Base-by-base conservation (phyloP, 2,329 filamentous ascomycete species). In the Dactylella cylindrospora region DNA sequence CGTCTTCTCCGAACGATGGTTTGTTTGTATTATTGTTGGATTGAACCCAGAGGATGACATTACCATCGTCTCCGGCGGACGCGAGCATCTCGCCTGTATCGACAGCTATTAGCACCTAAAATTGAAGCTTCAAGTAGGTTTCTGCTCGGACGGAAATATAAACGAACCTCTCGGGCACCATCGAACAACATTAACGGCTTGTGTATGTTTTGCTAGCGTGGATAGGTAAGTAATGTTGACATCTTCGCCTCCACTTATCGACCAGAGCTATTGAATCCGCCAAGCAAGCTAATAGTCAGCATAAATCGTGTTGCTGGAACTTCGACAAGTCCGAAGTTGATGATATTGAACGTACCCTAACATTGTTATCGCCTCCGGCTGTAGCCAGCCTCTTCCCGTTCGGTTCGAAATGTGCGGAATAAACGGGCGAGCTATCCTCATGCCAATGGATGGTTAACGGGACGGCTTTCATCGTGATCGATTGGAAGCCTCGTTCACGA, bases 361-460 rank as follows among this genome's bases (percentile, higher is more conserved):
- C 90, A 76, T 96, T 91, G 73, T 95, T 95, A 75, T 98, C 93
- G 72, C 93, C 93, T 70, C 91, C 93, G 65, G 86, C 91, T 7
- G 93, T 98, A 57, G 93, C 93, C 66, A 98, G 77, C 70, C 93
- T 84, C 74, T 93, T 96, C 66, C 89, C 90, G 71, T 88, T 81
- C 40, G 88, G 88, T 73, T 98, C 91, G 73, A 97, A 98, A 74
- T 97, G 91, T 68, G 90, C 89, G 35, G 91, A 96, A 77, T 97
- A 98, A 73, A 98, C 90, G 59, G 93, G 93, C 70, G 88, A 84
- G 76, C 94, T 95, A 72, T 95, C 88, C 74, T 96, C 88, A 76
- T 98, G 94, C 93, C 93, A 98, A 78, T 94, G 89, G 76, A 98
- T 91, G 72, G 97, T 91, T 69, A 98, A 81, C 69, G 93, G 91